Evolutionary conservation across 176 grass and related monocot species (phyloP), one percentile per base, ranked within the genome.

Genomic region (Guadua angustifolia): DNA sequence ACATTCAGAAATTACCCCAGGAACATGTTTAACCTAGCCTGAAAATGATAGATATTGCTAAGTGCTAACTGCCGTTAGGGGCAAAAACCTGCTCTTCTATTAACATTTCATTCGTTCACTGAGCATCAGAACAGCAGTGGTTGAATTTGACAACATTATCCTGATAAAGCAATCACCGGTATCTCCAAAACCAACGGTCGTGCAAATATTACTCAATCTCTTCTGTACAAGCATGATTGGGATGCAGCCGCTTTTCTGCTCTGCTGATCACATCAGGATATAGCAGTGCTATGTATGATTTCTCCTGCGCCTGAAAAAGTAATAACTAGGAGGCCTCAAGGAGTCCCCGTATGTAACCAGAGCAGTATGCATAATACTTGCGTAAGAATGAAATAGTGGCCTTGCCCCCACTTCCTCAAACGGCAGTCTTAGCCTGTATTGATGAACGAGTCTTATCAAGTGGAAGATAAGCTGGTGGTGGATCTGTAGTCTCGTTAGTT

Each of bases 401-500:
- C 39, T 69, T 75, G 59, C 70, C 52, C 6, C 73, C 63, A 18
- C 24, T 78, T 80, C 39, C 68, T 79, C 58, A 71, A 16, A 67
- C 36, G 46, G 36, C 35, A 83, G 60, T 33, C 24, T 85, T 75
- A 79, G 74, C 66, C 18, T 81, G 68, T 29, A 67, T 74, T 6
- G 40, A 57, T 74, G 66, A 73, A 64, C 12, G 46, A 84, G 14
- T 63, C 38, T 51, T 74, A 47, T 74, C 33, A 19, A 67, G 38
- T 78, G 18, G 71, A 81, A 40, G 46, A 59, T 70, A 66, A 79
- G 40, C 47, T 69, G 85, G 57, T 68, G 73, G 84, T 75, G 84
- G 66, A 71, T 86, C 74, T 71, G 66, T 43, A 77, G 66, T 84
- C 43, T 75, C 69, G 36, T 90, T 84, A 58, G 70, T 68, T 81